These are phyloP conservation scores for Calonectria pteridis DNA, from an alignment of 2,329 filamentous ascomycete species.

Conservation along the genomic window DNA sequence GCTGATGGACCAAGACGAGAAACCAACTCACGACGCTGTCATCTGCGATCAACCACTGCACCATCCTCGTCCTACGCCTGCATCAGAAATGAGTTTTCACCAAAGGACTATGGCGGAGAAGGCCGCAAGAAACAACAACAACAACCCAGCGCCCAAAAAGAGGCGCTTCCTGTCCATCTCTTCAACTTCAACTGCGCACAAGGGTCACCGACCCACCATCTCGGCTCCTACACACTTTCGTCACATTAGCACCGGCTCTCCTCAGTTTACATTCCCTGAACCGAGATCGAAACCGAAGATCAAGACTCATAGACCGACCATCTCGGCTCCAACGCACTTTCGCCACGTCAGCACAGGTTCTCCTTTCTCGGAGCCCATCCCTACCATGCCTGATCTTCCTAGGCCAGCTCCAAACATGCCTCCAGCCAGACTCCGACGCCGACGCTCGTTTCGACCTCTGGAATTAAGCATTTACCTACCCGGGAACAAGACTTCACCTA, in stretches of 20 bases:
- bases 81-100: conserved; percentile 34
- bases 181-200: conserved; percentile 57
- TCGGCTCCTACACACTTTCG: conserved; percentile 71
- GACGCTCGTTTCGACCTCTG: conserved; percentile 63
- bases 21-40: conserved; percentile 39
- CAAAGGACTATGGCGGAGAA: conserved; percentile 36
- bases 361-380: conserved; percentile 34
- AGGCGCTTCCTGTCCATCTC: conserved; percentile 60
- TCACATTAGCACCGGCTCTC: conserved; percentile 65
- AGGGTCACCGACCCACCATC: conserved; percentile 63
- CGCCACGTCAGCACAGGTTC: conserved; percentile 66
- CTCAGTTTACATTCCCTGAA: conserved; percentile 46
- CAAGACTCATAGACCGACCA: conserved; percentile 59
- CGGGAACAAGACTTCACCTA: conserved; percentile 63
- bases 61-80: conserved; percentile 45
- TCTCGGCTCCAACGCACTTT: conserved; percentile 71
- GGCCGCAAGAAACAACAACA: conserved; percentile 54
- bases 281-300: conserved; percentile 31
- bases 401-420: conserved; percentile 39
- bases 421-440: conserved; percentile 40
- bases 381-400: conserved; percentile 20
- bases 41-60: conserved; percentile 46
- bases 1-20: conserved; percentile 50
- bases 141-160: conserved; percentile 59
- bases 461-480: conserved; percentile 66